Base-by-base conservation (phyloP, 495 filamentous ascomycete genomes). In the Daldinia decipiens region DNA sequence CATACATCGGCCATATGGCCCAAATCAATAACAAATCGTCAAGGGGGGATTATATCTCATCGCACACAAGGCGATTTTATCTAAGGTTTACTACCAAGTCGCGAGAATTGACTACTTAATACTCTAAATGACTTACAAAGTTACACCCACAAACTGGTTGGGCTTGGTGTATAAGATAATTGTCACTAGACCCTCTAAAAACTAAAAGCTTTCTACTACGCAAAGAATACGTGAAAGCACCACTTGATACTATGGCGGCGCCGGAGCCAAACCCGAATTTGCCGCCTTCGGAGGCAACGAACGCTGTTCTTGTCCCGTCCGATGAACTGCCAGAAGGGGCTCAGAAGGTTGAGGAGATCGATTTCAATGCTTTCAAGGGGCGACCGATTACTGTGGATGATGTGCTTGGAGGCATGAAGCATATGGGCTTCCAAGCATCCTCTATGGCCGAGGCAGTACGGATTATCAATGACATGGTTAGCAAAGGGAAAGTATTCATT, bases 401-500 rank as follows among this genome's bases (percentile, higher is more conserved):
- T 74, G 82, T 99, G 70, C 84, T 95, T 13, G 84, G 87, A n/a
- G 88, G 90, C 56, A 93, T 98, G 90, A 85, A 86, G 65, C 82
- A 86, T 67, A 97, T 93, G 86, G 95, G 96, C 9, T 98, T 98
- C 78, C 95, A 99, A 82, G 94, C 93, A 15, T 92, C 87, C 51
- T 90, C 92, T 5, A 87, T 98, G 51, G 89, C 90, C 17, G 90
- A 97, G 70, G 95, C 95, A 4, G 87, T 92, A 53, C 83, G 88
- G 38, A 95, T 98, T 65, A 90, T 99, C 74, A 93, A 99, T 71
- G 88, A 91, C n/a, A 98, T 99, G 95, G 93, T 96, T 80, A 74
- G 85, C 72, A 68, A 67, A 62, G 50, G 51, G 55, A 34, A 61
- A 71, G 55, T 57, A 73, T 59, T 29, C 26, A 43, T 38, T 27